phyloP scores from a whole-genome alignment of 352 stramenopile species.

The Globisporangium middletonii region DNA sequence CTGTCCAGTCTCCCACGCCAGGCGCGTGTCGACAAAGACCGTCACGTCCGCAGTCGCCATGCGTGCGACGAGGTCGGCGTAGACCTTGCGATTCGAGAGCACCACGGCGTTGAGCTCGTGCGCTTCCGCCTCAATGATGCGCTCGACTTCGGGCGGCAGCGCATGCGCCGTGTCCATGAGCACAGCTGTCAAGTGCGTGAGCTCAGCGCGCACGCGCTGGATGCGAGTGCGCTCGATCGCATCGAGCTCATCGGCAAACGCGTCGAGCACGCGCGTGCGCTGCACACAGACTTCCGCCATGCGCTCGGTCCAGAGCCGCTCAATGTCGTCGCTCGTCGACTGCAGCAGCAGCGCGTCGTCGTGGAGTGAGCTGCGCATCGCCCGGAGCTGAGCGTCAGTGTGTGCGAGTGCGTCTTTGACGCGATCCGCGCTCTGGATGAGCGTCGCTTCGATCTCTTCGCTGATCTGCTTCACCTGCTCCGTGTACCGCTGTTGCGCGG shows the following conservation, averaged over 20 bases:
- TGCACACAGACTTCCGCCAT: conserved; percentile 37
- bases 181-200: conserved; percentile 38
- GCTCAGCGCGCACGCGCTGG: conserved; percentile 25
- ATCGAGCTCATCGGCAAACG: conserved; percentile 42
- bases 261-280: conserved; percentile 31
- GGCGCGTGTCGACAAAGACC: conserved; percentile 38
- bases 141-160: conserved; percentile 57
- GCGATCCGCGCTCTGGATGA: conserved; percentile 44
- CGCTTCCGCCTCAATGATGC: conserved; percentile 66
- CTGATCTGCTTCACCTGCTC: conserved; percentile 52
- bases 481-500: conserved; percentile 36
- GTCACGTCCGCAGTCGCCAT: conserved; percentile 68
- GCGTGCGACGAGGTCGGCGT: conserved; percentile 63
- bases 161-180: conserved; percentile 67
- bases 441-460: conserved; percentile 47
- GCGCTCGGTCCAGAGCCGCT: conserved; percentile 27
- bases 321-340: conserved; percentile 27
- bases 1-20: conserved; percentile 63
- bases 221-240: conserved; percentile 48
- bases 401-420: conserved; percentile 48
- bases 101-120: conserved; percentile 80
- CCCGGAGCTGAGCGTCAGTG: conserved; percentile 27
- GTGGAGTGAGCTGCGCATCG: conserved; percentile 17
- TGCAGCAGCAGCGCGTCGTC: conserved; percentile 31
- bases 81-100: conserved; percentile 70